These are phyloP conservation scores for Aspergillus jensenii DNA, from an alignment of 2,329 filamentous ascomycete species.

Conservation along the genomic window DNA sequence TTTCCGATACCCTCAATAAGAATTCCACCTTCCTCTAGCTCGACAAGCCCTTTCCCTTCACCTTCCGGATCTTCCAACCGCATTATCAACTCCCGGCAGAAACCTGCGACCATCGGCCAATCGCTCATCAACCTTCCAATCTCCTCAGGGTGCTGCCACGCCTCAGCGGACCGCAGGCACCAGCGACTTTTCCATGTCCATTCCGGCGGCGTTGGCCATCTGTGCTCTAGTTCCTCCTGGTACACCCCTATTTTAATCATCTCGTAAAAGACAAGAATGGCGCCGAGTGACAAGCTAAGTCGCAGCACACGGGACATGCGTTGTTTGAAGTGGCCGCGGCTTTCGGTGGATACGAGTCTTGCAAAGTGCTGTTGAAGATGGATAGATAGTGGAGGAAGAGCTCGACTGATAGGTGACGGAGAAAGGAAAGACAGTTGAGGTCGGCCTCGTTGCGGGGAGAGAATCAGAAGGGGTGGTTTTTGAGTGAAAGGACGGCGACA, in stretches of 20 bases:
- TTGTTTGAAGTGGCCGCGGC: slow-evolving; percentile 50
- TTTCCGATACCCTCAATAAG: slow-evolving; percentile 56
- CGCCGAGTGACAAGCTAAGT: slow-evolving; percentile 70
- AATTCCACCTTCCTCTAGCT: slow-evolving; percentile 54
- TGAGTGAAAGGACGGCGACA: slow-evolving; percentile 57
- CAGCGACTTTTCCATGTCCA: slow-evolving; percentile 73
- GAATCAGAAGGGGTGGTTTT: slow-evolving; percentile 53
- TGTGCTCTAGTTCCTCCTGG: slow-evolving; percentile 72
- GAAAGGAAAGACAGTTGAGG: slow-evolving; percentile 68
- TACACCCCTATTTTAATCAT: slow-evolving; percentile 65
- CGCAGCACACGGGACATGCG: slow-evolving; percentile 64
- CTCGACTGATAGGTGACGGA: slow-evolving; percentile 47
- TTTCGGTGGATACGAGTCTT: slow-evolving; percentile 77
- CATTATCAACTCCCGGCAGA: slow-evolving; percentile 59
- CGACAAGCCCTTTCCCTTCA: slow-evolving; percentile 66
- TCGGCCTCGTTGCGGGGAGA: slow-evolving; percentile 52
- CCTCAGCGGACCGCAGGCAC: slow-evolving; percentile 64
- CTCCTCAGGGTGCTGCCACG: slow-evolving; percentile 58
- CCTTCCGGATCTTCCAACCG: slow-evolving; percentile 67
- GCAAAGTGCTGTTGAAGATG: slow-evolving; percentile 55
- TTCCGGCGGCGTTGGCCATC: slow-evolving; percentile 77
- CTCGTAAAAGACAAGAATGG: slow-evolving; percentile 59
- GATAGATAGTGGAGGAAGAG: slow-evolving; percentile 56
- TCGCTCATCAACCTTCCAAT: slow-evolving; percentile 57
- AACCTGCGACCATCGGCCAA: slow-evolving; percentile 67